Percentiles rank a stretch among this genome's conserved stretches.
Conservation (phyloP, 164 flowering plant genomes). For the Warburgia ugandensis region DNA sequence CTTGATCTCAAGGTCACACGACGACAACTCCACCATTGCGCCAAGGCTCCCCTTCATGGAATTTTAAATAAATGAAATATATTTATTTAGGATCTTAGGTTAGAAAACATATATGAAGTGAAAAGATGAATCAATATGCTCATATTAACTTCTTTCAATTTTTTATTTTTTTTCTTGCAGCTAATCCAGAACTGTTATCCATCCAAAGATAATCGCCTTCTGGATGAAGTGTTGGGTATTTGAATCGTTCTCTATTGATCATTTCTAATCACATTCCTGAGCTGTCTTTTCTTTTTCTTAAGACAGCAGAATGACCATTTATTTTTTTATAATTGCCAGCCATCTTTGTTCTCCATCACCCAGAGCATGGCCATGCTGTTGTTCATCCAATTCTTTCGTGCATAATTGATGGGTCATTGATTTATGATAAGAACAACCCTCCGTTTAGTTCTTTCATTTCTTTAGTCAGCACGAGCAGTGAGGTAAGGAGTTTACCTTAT, state of each 20-base stretch:
- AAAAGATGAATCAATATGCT: no score
- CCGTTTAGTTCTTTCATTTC: conserved; percentile 94
- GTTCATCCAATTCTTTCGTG: conserved; percentile 91
- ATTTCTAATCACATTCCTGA: no score
- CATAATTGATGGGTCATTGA: conserved; percentile 80
- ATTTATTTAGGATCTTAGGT: no score
- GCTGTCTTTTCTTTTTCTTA: not conserved
- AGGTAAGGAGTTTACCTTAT: conserved; percentile 56
- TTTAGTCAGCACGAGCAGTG: conserved; percentile 71
- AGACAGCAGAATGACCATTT: conserved; percentile 5
- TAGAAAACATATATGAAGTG: no score
- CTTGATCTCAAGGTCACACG: no score
- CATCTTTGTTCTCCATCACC: conserved; percentile 94
- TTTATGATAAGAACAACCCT: conserved; percentile 52
- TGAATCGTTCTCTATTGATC: not conserved
- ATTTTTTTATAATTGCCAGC: conserved; percentile 41
- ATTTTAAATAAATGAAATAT: no score
- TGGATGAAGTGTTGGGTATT: conserved; percentile 93
- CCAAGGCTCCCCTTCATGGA: no score
- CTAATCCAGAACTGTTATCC: conserved; percentile 77
- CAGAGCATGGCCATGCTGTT: conserved; percentile 97
- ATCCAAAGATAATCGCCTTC: conserved; percentile 57
- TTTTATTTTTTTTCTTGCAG: conserved; percentile 32
- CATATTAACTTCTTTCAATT: no score
- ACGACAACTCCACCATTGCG: no score